Percentiles rank a stretch among this genome's conserved stretches.
These are phyloP conservation scores for Lanzia echinophila DNA, from an alignment of 2,329 filamentous ascomycete genomes.

Conservation along the genomic window DNA sequence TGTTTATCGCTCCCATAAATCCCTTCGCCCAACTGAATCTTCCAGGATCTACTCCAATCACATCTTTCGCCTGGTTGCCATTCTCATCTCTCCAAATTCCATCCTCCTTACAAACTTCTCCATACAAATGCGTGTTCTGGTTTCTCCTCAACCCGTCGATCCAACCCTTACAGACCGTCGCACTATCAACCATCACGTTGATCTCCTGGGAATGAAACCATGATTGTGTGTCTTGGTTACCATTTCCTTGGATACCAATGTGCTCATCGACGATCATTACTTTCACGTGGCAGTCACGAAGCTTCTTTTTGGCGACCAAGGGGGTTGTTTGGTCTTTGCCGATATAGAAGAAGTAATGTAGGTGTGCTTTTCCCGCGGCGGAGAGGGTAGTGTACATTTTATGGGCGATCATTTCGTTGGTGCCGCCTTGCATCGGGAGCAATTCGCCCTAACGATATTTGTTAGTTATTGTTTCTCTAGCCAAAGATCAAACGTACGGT, in stretches of 20 bases:
- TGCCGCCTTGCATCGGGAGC: slow-evolving; percentile 67
- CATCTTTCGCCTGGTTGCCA: slow-evolving; percentile 41
- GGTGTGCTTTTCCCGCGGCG: slow-evolving; percentile 37
- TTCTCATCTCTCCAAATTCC: slow-evolving; percentile 55
- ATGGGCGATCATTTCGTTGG: slow-evolving; percentile 64
- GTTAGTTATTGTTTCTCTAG: no score
- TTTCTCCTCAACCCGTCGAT: slow-evolving; percentile 54
- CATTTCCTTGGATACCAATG: slow-evolving; percentile 66
- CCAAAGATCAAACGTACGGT: slow-evolving; percentile 35
- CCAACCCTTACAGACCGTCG: slow-evolving; percentile 55
- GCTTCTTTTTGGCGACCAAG: slow-evolving; percentile 58
- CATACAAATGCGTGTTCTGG: slow-evolving; percentile 59
- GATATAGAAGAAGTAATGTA: slow-evolving; percentile 65
- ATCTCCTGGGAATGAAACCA: slow-evolving; percentile 76
- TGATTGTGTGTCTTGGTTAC: slow-evolving; percentile 74
- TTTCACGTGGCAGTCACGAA: slow-evolving; percentile 69
- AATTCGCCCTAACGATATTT: slow-evolving; percentile 56
- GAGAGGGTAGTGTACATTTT: slow-evolving; percentile 51
- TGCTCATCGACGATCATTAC: slow-evolving; percentile 65
- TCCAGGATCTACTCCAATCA: slow-evolving; percentile 47
- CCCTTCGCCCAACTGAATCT: slow-evolving; percentile 53
- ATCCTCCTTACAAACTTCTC: slow-evolving; percentile 45
- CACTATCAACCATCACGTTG: slow-evolving; percentile 67
- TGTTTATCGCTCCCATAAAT: slow-evolving; percentile 48
- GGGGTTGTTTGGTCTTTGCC: slow-evolving; percentile 65